phyloP scores from a whole-genome alignment of 371 early-diverging fungal genomes.

The Batkoa obscura region DNA sequence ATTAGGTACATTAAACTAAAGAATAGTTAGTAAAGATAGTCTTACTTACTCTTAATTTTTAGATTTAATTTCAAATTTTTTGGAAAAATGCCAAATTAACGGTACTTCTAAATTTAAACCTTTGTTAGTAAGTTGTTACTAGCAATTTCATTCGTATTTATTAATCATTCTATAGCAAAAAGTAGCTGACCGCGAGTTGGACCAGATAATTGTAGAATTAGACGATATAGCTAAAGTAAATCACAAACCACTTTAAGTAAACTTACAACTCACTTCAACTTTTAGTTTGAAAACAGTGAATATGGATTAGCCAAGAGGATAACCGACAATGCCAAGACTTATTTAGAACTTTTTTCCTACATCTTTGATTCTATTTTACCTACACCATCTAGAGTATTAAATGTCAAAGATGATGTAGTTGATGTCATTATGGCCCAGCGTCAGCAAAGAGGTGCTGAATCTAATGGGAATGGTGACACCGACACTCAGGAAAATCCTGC shows the following conservation, averaged over 20 bases:
- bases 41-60: neutral
- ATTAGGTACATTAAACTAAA: neutral
- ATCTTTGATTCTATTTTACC: conserved; percentile 64
- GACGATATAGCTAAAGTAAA: conserved; percentile 34
- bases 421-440: conserved; percentile 83
- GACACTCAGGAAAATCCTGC: conserved; percentile 19
- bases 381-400: conserved; percentile 30
- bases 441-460: conserved; percentile 21
- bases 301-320: conserved; percentile 26
- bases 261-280: neutral
- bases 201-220: conserved; percentile 29
- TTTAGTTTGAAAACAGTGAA: neutral
- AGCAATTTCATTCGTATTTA: neutral
- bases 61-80: conserved; percentile 1
- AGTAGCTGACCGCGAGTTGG: conserved; percentile 32
- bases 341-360: conserved; percentile 51
- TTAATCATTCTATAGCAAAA: conserved; percentile 21
- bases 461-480: conserved; percentile 17
- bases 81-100: neutral
- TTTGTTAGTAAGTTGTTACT: neutral
- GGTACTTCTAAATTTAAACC: neutral
- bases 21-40: neutral
- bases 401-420: conserved; percentile 55
- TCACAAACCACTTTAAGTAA: neutral
- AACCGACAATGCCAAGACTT: conserved; percentile 63